Evolutionary conservation across 2,329 filamentous ascomycete species (phyloP), one percentile per base, ranked within the genome.

Genomic region (Fusarium sp.): DNA sequence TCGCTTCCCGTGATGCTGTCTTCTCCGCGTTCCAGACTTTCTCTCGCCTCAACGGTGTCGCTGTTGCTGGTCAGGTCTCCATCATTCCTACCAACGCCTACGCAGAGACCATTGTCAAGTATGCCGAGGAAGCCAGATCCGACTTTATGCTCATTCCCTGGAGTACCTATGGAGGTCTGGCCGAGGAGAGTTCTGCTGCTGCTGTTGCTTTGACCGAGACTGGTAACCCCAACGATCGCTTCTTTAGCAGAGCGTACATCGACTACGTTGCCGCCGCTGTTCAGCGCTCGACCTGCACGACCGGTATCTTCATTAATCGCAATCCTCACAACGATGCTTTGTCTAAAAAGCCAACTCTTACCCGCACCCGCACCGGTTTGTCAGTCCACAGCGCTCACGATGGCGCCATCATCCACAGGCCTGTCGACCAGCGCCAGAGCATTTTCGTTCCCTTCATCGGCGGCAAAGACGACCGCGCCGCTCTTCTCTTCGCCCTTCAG

Each of bases 21-120:
- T 90, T 98, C 61, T 97, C 97, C 79, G 93, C 94, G 1, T 98
- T 98, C 87, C 90, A 93, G 53, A 94, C 94, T 0, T 95, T 98
- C 75, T 94, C 94, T 3, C 92, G 93, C 71, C 89, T 97, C 44
- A 91, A 96, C 78, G 93, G 95, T 71, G 87, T 98, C 3, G 91
- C 94, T 2, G 92, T 95, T 22, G 94, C 93, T 8, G 94, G 94
- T 8, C 92, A 92, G 66, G 91, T 97, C 4, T 91, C 93, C 1
- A 90, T 97, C 53, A 91, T 95, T 2, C 94, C 95, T 0, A 91
- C 95, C 61, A 85, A 88, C 16, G 92, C 91, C 0, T 98, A 94
- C 78, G 91, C 95, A 0, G 93, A 95, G 64, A 93, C 93, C 0
- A 85, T 98, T 14, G 86, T 90, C 39, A 88, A 86, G 31, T 91